Evolutionary conservation across 495 filamentous ascomycete genomes (phyloP).

Genomic region (Ramalina peruviana): DNA sequence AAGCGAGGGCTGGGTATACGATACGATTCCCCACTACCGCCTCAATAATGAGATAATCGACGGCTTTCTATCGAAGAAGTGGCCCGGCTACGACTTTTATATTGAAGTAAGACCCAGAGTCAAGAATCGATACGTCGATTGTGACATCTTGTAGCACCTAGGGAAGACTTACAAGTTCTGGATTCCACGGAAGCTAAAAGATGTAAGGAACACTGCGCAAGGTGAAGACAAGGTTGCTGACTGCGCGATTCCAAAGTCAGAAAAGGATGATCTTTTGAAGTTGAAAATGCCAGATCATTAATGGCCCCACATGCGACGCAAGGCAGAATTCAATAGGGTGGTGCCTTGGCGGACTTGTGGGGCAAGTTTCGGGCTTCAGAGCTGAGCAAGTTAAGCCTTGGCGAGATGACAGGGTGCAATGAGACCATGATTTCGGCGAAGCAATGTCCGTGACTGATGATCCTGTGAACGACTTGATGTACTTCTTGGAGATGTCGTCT

Average conservation of each 20-base stretch:
- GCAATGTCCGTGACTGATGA: too few species aligned
- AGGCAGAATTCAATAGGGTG: too few species aligned
- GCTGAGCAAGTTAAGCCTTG: too few species aligned
- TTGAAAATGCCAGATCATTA: too few species aligned
- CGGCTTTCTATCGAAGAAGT: neutral
- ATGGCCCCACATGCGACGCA: too few species aligned
- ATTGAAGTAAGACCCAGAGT: neutral
- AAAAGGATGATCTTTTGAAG: too few species aligned
- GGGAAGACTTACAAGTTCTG: conserved; percentile 6
- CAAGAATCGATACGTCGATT: neutral
- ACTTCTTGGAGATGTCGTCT: too few species aligned
- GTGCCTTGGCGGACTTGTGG: too few species aligned
- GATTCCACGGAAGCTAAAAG: conserved; percentile 5
- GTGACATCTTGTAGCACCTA: neutral
- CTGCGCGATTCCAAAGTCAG: neutral
- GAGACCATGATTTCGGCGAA: too few species aligned
- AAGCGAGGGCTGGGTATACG: neutral
- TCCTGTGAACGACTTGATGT: too few species aligned
- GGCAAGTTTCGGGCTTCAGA: too few species aligned
- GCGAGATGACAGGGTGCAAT: too few species aligned
- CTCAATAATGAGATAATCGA: conserved; percentile 2
- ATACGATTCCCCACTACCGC: conserved; percentile 5
- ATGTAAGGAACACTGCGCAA: neutral
- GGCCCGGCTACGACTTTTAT: neutral
- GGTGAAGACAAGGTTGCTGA: neutral